A percentile compares a stretch with the other conserved stretches of the same genome.
These are phyloP conservation scores for Penicillium psychrofluorescens DNA, from an alignment of 495 filamentous ascomycete species.

Conservation along the genomic window DNA sequence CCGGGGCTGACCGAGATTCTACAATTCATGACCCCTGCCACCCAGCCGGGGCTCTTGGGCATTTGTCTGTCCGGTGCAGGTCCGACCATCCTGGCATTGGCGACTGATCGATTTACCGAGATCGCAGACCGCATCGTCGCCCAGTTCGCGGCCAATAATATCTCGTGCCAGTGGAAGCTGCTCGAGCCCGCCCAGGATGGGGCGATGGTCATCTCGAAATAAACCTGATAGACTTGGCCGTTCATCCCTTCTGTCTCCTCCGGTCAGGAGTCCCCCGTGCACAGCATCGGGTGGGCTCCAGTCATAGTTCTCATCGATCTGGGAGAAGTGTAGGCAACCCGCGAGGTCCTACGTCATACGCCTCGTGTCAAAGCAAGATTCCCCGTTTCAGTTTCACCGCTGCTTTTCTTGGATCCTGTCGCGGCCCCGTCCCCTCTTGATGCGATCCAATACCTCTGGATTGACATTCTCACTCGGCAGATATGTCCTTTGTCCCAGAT, in stretches of 20 bases:
- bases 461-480: too few species aligned
- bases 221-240: constrained; percentile 5
- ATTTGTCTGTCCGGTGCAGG: constrained; percentile 92
- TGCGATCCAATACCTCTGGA: neutral
- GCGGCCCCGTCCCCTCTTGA: neutral
- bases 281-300: too few species aligned
- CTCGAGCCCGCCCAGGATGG: constrained; percentile 83
- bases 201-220: constrained; percentile 47
- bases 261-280: neutral
- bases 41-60: constrained; percentile 80
- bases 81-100: constrained; percentile 87
- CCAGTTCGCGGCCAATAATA: constrained; percentile 57
- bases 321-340: too few species aligned
- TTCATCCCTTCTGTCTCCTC: neutral
- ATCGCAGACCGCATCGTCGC: constrained; percentile 73
- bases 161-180: constrained; percentile 78
- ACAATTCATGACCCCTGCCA: constrained; percentile 71
- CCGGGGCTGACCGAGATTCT: constrained; percentile 89
- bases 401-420: constrained; percentile 2
- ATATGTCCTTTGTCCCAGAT: too few species aligned
- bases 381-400: constrained; percentile 7
- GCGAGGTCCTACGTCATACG: too few species aligned
- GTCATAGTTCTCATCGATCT: too few species aligned
- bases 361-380: neutral
- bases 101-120: constrained; percentile 75